Evolutionary conservation across 2,329 filamentous ascomycete genomes (phyloP), one percentile per base, ranked within the genome.

Genomic region (Botrytis galanthina): DNA sequence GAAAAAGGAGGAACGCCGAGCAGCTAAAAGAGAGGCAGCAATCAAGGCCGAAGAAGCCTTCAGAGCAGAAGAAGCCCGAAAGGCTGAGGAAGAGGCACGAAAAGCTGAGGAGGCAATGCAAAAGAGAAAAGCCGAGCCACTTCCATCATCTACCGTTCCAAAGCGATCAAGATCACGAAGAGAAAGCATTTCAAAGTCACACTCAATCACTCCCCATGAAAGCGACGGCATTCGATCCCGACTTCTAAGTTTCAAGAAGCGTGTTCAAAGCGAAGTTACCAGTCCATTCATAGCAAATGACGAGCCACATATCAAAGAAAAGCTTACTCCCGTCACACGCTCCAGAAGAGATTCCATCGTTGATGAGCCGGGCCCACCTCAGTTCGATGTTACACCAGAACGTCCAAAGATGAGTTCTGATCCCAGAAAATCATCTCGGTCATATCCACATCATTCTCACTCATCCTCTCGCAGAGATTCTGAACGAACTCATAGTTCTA

Each of bases 1-100:
- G 57, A 74, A 79, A 10, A 81, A 79, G 73, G 77, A 76, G 14
- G 78, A 78, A 48, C 74, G 77, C 42, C 72, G 76, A 35, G 74
- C 74, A 32, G 75, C 74, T n/a, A 77, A 71, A 54, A 73, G 71
- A 69, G 66, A 69, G 10, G 71, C 62, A 22, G 71, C 48, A 29
- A 42, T 59, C 9, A 67, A 70, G 42, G 71, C 62, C 3, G 63
- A 73, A 54, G 62, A 70, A 51, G 64, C 51, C 12, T 69, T 61
- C 26, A 70, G 32, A 48, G 59, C 54, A 20, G 68, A 44, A 63
- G 57, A 62, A 62, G 32, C 20, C 9, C 51, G 20, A 20, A 62
- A 37, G n/a, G 39, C 37, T 51, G 48, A 51, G 12, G 70, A 67
- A 35, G 70, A 72, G 9, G 39, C 60, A 72, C 51, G n/a, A 54